A percentile compares a stretch with the other conserved stretches of the same genome.
Conservation (phyloP, 129 eudicot species). For the Cynara cardunculus region DNA sequence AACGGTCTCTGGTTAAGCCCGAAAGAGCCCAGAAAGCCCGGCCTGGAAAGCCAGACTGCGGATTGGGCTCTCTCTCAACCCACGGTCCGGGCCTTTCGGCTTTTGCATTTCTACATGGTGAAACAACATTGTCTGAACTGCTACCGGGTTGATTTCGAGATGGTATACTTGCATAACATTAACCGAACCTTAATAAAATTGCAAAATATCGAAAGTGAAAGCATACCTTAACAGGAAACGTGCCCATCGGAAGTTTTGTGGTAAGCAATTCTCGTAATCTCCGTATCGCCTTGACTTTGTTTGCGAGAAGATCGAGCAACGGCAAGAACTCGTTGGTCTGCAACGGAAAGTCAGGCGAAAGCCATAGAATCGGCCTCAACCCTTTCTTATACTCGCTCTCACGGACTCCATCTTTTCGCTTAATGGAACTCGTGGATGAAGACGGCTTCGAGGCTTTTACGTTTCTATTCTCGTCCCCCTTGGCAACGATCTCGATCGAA, state of each 20-base stretch:
- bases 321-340: slow-evolving; percentile 75
- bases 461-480: slow-evolving; percentile 35
- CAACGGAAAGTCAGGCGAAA: slow-evolving; percentile 73
- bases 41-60: too few species aligned
- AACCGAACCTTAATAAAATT: background rate
- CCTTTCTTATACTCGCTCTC: slow-evolving; percentile 93
- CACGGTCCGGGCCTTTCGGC: too few species aligned
- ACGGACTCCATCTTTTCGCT: slow-evolving; percentile 41
- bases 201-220: background rate
- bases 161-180: background rate
- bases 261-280: slow-evolving; percentile 82
- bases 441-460: slow-evolving; percentile 33
- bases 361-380: slow-evolving; percentile 84
- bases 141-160: background rate
- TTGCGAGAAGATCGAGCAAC: slow-evolving; percentile 82
- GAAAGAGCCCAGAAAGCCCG: too few species aligned
- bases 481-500: slow-evolving; percentile 31
- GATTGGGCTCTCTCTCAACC: too few species aligned
- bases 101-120: too few species aligned
- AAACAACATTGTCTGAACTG: background rate
- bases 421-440: slow-evolving; percentile 28
- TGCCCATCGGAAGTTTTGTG: slow-evolving; percentile 80
- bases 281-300: slow-evolving; percentile 87
- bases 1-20: too few species aligned
- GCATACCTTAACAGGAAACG: slow-evolving; percentile 90